Evolutionary conservation across 495 filamentous ascomycete species (phyloP), one percentile per base, ranked within the genome.

Genomic region (Penicillium cataractarum): DNA sequence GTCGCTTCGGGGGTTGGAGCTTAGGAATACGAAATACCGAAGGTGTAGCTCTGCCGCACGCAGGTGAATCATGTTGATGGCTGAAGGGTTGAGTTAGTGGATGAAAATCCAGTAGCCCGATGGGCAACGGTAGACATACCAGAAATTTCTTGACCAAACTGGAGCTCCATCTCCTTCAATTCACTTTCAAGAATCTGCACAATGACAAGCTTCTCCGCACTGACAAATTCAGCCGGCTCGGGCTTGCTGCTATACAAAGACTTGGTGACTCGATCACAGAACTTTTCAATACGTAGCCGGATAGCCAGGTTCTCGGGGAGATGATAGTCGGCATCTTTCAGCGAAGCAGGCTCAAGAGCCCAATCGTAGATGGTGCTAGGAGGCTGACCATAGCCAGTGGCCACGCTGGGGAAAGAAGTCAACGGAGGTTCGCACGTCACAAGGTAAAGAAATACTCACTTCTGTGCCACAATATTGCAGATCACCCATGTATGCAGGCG

Each of bases 341-440:
- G 82, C 15, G 87, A 86, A 9, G 84, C 80, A 35, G 89, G 81
- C 37, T 88, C 86, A 27, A 96, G 76, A 6, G 92, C 92, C 87
- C 90, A 94, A 68, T 96, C 92, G 70, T 95, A 97, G 24, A 93
- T 81, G 4, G 90, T 93, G 35, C 89, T 86, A 0, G 93, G 88
- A 10, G 93, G 93, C 68, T 96, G 93, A 21, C 93, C 93, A 68
- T 96, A 93, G 10, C 92, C 93, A 17, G 93, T 97, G 10, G 92
- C 91, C 54, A 96, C 89, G 60, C 90, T 91, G 52, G 21, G 31
- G 8, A 57, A 2, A 27, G 40, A 12, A 27, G 7, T 78, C 58
- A 79, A 57, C 57, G 5, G 51, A 13, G 40, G 24, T 26, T 48
- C 33, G 35, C 8, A 17, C 12, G 5, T 5, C 8, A 22, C 27